Conservation (phyloP, 106 monocot species). For the Dactylorhiza incarnata region DNA sequence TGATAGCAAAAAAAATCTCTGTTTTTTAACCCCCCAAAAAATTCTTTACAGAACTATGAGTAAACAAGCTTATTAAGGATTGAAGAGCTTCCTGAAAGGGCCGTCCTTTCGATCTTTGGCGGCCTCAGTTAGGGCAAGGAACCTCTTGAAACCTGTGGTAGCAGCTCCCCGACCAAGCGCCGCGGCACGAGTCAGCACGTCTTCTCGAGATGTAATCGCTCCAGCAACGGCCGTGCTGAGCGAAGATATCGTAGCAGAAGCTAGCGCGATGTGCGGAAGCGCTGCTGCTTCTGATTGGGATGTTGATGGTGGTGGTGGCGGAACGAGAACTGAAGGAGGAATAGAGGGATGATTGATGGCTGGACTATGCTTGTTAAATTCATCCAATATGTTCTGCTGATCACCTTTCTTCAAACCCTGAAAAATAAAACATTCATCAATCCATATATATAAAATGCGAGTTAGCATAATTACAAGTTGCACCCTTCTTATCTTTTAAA, state of each 20-base stretch:
- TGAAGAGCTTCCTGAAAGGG: constrained; percentile 92
- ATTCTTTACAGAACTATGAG: too few relatives aligned
- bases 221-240: constrained; percentile 5
- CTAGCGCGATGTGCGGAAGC: constrained; percentile 9
- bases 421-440: background rate
- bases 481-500: too few relatives aligned
- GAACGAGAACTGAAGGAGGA: constrained; percentile 35
- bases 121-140: constrained; percentile 94
- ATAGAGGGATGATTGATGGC: constrained; percentile 48
- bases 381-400: constrained; percentile 83
- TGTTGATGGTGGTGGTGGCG: background rate
- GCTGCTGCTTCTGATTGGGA: constrained; percentile 11
- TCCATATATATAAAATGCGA: too few relatives aligned
- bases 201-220: constrained; percentile 61
- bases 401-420: constrained; percentile 92
- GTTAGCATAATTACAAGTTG: too few relatives aligned
- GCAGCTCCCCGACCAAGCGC: constrained; percentile 99
- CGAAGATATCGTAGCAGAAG: constrained; percentile 14
- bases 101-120: constrained; percentile 96
- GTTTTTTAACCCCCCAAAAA: too few relatives aligned
- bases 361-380: constrained; percentile 77
- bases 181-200: constrained; percentile 93
- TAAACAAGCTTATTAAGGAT: constrained; percentile 19
- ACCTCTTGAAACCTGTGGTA: constrained; percentile 97
- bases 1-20: too few relatives aligned